Conservation (phyloP, 768 basidiomycete genomes). For the Pholiota microspora region DNA sequence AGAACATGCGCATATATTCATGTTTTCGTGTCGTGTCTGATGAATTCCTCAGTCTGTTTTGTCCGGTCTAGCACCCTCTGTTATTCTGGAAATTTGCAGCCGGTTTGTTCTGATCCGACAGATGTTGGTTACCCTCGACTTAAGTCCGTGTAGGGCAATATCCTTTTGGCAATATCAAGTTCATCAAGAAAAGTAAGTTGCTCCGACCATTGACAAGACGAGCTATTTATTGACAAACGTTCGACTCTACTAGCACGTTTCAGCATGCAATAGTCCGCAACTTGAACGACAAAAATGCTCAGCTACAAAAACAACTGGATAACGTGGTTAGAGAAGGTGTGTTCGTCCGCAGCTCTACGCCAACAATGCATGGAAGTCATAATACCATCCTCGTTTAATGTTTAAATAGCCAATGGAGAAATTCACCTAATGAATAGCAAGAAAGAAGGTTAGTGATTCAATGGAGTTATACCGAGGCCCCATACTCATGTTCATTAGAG, state of each 20-base stretch:
- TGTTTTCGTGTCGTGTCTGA: slow-evolving; percentile 10
- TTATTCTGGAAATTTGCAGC: slow-evolving; percentile 79
- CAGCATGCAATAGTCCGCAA: slow-evolving; percentile 83
- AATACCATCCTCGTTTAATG: neutral
- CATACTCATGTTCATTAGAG: slow-evolving; percentile 37
- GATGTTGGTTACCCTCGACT: neutral
- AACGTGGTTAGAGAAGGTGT: slow-evolving; percentile 83
- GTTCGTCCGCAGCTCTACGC: slow-evolving; percentile 3
- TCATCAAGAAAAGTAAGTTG: slow-evolving; percentile 72
- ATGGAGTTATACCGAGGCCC: neutral
- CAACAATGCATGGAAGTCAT: neutral
- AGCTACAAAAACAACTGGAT: slow-evolving; percentile 81
- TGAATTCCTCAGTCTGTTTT: slow-evolving; percentile 64
- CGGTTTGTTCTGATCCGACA: slow-evolving; percentile 41
- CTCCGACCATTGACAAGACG: slow-evolving; percentile 1
- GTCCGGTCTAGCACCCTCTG: slow-evolving; percentile 74
- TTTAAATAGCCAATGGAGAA: slow-evolving; percentile 67
- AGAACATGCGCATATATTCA: slow-evolving; percentile 35
- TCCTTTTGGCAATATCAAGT: slow-evolving; percentile 93
- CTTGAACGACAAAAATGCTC: slow-evolving; percentile 78
- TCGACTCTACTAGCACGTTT: slow-evolving; percentile 53
- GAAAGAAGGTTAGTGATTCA: slow-evolving; percentile 45
- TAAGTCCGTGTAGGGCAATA: slow-evolving; percentile 53
- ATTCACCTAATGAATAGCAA: slow-evolving; percentile 70
- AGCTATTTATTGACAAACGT: slow-evolving; percentile 9